Conservation (phyloP, 208 protist genomes). For the Herpetomonas samuelpessoai region DNA sequence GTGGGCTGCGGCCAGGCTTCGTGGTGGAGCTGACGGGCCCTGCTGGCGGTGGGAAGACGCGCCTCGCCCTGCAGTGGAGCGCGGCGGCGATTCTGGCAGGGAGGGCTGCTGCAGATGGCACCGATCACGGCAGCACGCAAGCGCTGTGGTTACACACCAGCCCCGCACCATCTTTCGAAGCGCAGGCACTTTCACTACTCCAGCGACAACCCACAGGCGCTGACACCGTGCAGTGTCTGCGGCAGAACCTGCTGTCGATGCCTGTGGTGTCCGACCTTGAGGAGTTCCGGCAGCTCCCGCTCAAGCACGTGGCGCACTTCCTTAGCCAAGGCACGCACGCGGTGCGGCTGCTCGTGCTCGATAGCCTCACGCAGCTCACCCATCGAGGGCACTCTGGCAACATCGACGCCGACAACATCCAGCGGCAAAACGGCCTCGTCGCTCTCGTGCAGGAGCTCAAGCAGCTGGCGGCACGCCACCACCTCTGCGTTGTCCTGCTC, state of each 20-base stretch:
- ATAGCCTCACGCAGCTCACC: conserved; percentile 47
- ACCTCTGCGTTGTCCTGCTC: conserved; percentile 49
- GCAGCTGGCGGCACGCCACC: conserved; percentile 28
- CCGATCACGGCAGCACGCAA: not conserved
- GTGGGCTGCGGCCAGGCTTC: conserved; percentile 40
- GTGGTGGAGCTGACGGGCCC: conserved; percentile 56
- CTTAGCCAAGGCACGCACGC: not conserved
- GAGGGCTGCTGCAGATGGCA: not conserved
- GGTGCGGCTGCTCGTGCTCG: conserved; percentile 52
- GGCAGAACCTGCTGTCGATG: conserved; percentile 3
- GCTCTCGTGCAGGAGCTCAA: conserved; percentile 49
- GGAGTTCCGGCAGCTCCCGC: conserved; percentile 5
- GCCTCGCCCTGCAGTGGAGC: conserved; percentile 8
- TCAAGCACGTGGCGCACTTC: conserved; percentile 9
- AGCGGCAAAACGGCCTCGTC: conserved; percentile 44
- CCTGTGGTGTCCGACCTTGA: conserved; percentile 3
- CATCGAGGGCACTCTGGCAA: conserved; percentile 34
- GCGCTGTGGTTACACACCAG: conserved; percentile 6
- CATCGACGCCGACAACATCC: conserved; percentile 26
- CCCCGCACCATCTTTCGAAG: not conserved
- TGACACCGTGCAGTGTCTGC: conserved; percentile 1
- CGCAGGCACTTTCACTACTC: not conserved
- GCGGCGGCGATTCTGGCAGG: not conserved
- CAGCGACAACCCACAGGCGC: not conserved
- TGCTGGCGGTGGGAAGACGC: conserved; percentile 28